Conservation (phyloP, 2,329 filamentous ascomycete genomes). For the Boeremia exigua region DNA sequence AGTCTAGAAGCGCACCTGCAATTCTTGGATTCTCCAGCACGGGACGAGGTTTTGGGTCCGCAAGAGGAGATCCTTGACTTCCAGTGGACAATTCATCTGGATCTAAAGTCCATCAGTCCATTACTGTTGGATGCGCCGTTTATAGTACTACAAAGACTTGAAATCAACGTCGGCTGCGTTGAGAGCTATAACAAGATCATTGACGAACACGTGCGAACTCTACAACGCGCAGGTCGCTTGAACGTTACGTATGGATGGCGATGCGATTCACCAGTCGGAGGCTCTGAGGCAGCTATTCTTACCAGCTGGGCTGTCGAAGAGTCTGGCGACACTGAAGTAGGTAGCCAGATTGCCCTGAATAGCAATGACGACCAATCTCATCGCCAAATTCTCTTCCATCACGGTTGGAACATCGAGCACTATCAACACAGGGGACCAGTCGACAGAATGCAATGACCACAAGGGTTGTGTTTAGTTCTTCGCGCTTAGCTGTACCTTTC, state of each 20-base stretch:
- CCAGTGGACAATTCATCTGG: slow-evolving; percentile 37
- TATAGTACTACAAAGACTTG: slow-evolving; percentile 31
- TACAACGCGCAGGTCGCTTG: slow-evolving; percentile 21
- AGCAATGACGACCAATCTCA: slow-evolving; percentile 17
- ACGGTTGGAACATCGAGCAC: slow-evolving; percentile 30
- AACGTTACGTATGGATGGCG: slow-evolving; percentile 33
- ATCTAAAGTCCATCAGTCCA: slow-evolving; percentile 26
- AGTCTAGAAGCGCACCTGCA: slow-evolving; percentile 35
- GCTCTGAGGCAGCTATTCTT: slow-evolving; percentile 32
- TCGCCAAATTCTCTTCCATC: slow-evolving; percentile 22
- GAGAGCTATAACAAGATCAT: slow-evolving; percentile 23
- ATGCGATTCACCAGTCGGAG: slow-evolving; percentile 29
- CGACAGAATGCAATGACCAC: background rate
- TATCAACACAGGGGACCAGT: slow-evolving; percentile 5
- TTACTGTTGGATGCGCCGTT: slow-evolving; percentile 35
- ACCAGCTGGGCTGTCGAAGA: slow-evolving; percentile 29
- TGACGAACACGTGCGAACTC: slow-evolving; percentile 19
- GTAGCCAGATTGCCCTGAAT: slow-evolving; percentile 6
- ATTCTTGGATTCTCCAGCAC: slow-evolving; percentile 36
- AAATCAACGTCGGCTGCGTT: slow-evolving; percentile 17
- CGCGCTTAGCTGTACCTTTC: background rate
- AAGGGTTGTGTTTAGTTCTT: background rate
- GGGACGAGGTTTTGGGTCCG: slow-evolving; percentile 34
- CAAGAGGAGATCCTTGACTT: slow-evolving; percentile 40
- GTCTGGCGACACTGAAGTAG: slow-evolving; percentile 23